Conservation (phyloP, 1,139 yeast genomes). For the Sugiyamaella castrensis region DNA sequence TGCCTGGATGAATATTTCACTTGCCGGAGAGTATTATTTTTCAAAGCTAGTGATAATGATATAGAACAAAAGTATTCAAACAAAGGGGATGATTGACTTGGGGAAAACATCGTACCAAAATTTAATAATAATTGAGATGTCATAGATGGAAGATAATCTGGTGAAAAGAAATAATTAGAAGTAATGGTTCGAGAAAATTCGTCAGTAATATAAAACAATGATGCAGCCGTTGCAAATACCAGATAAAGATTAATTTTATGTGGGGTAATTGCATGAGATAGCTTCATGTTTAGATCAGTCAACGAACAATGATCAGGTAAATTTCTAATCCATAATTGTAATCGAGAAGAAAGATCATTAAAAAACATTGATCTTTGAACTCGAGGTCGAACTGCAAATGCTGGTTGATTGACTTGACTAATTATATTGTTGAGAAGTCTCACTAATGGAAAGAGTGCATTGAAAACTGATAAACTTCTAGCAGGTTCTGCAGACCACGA, state of each 20-base stretch:
- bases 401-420: constrained; percentile 15
- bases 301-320: constrained; percentile 19
- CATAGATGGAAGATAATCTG: constrained; percentile 14
- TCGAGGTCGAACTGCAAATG: constrained; percentile 13
- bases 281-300: constrained; percentile 8
- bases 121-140: constrained; percentile 11
- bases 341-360: constrained; percentile 15
- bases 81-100: constrained; percentile 11
- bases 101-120: constrained; percentile 10
- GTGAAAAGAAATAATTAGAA: constrained; percentile 11
- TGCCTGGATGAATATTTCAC: background rate
- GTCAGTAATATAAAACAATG: constrained; percentile 13
- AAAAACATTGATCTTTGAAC: constrained; percentile 17
- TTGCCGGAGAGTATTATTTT: constrained; percentile 1
- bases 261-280: constrained; percentile 12
- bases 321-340: constrained; percentile 19
- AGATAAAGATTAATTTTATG: constrained; percentile 16
- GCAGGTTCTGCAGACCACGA: constrained; percentile 19
- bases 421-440: constrained; percentile 17
- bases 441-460: constrained; percentile 18
- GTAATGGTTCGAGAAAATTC: constrained; percentile 4
- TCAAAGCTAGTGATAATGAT: constrained; percentile 12
- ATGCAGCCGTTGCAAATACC: constrained; percentile 12
- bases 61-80: constrained; percentile 18
- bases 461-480: constrained; percentile 19